These are phyloP conservation scores for Meira nashicola DNA, from an alignment of 1,284 basidiomycete genomes.

Conservation along the genomic window DNA sequence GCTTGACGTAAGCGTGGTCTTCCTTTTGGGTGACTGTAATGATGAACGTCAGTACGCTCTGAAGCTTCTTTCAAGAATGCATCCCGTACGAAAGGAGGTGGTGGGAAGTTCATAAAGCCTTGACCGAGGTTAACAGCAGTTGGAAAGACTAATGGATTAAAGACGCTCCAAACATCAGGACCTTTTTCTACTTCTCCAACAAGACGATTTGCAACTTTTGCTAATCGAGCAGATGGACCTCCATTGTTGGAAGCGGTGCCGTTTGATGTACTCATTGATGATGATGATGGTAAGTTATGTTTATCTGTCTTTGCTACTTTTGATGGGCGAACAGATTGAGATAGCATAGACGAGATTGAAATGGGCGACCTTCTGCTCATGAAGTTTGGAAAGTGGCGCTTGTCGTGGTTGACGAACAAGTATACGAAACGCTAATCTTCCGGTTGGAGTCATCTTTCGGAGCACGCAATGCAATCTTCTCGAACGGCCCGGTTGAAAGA, in stretches of 20 bases:
- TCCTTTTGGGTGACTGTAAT: constrained; percentile 49
- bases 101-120: constrained; percentile 52
- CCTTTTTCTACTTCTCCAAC: constrained; percentile 35
- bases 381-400: too few relatives aligned
- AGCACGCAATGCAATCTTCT: too few relatives aligned
- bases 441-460: too few relatives aligned
- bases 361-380: too few relatives aligned
- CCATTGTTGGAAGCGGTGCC: background rate
- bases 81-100: constrained; percentile 38
- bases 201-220: constrained; percentile 22
- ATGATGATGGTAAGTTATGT: background rate
- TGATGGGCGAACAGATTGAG: background rate
- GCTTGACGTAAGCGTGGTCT: constrained; percentile 40
- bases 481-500: too few relatives aligned
- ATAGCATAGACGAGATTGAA: background rate
- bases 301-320: background rate
- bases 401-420: too few relatives aligned
- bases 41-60: constrained; percentile 43
- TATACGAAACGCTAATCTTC: too few relatives aligned
- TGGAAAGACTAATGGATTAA: constrained; percentile 47
- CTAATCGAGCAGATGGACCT: constrained; percentile 6
- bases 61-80: constrained; percentile 21
- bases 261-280: background rate
- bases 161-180: constrained; percentile 50
- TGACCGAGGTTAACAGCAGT: constrained; percentile 50